A percentile compares a stretch with the other conserved stretches of the same genome.
These are phyloP conservation scores for Trichoderma endophyticum DNA, from an alignment of 2,329 filamentous ascomycete genomes.

Conservation along the genomic window DNA sequence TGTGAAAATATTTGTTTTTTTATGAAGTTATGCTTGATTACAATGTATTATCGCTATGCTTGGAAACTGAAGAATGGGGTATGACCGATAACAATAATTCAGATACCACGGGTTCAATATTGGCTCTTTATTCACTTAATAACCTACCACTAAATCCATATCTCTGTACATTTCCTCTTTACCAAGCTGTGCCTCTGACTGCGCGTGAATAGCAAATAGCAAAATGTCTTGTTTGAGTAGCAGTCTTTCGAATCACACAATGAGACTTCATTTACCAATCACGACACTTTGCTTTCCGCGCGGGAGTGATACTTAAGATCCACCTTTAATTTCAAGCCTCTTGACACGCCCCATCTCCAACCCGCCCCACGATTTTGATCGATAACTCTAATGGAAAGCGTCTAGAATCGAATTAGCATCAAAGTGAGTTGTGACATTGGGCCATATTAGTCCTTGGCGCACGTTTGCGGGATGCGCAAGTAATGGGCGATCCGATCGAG, in stretches of 20 bases:
- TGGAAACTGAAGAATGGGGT: background rate
- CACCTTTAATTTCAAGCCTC: background rate
- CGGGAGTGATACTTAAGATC: background rate
- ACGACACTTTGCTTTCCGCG: background rate
- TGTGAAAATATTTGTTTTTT: background rate
- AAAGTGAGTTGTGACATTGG: background rate
- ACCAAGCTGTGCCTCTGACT: background rate
- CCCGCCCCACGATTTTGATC: slow-evolving; percentile 11
- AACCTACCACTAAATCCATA: background rate
- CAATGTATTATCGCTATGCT: background rate
- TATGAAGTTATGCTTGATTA: slow-evolving; percentile 4
- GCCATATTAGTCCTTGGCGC: background rate
- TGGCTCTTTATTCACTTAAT: background rate
- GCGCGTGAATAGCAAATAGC: background rate
- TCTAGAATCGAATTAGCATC: background rate
- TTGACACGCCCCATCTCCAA: background rate
- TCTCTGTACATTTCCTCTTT: background rate
- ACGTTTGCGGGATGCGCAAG: background rate
- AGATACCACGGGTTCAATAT: slow-evolving; percentile 12
- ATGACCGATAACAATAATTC: slow-evolving; percentile 1
- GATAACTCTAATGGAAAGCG: slow-evolving; percentile 1
- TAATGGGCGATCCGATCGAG: background rate
- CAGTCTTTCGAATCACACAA: background rate
- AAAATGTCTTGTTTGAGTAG: background rate
- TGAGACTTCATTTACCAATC: background rate